Conservation (phyloP, 1,139 yeast species). For the Yamadazyma diospyri region DNA sequence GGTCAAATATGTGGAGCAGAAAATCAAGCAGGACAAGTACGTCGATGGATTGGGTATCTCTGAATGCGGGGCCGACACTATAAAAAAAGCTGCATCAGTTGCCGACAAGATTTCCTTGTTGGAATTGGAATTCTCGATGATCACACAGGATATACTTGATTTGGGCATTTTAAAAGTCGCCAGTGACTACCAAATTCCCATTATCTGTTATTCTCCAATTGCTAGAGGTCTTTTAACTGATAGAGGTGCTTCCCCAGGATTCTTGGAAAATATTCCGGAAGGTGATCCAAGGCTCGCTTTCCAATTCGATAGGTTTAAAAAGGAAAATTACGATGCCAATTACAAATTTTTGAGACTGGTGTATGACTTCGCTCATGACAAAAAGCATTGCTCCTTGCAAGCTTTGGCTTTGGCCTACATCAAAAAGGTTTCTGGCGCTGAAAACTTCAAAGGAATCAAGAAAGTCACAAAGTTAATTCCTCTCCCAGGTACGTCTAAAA, state of each 20-base stretch:
- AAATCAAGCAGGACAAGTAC: slow-evolving; percentile 50
- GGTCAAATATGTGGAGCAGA: slow-evolving; percentile 44
- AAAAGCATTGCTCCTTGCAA: slow-evolving; percentile 47
- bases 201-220: slow-evolving; percentile 78
- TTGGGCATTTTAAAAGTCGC: slow-evolving; percentile 62
- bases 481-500: slow-evolving; percentile 68
- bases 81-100: slow-evolving; percentile 47
- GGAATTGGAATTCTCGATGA: slow-evolving; percentile 69
- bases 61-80: slow-evolving; percentile 62
- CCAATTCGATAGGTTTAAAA: slow-evolving; percentile 32
- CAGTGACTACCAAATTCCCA: slow-evolving; percentile 46
- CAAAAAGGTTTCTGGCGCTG: slow-evolving; percentile 29
- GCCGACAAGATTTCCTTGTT: slow-evolving; percentile 60
- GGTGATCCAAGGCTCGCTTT: slow-evolving; percentile 26
- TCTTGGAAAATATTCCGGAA: slow-evolving; percentile 13
- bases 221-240: slow-evolving; percentile 81
- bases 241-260: slow-evolving; percentile 31
- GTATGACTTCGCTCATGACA: slow-evolving; percentile 50
- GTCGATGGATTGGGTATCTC: slow-evolving; percentile 68
- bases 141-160: slow-evolving; percentile 51
- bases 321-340: slow-evolving; percentile 54
- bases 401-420: slow-evolving; percentile 78
- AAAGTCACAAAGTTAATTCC: slow-evolving; percentile 62
- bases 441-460: slow-evolving; percentile 27
- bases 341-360: slow-evolving; percentile 36